These are phyloP conservation scores for Tillandsia fasciculata DNA, from an alignment of 176 grass and related monocot genomes.

Conservation along the genomic window DNA sequence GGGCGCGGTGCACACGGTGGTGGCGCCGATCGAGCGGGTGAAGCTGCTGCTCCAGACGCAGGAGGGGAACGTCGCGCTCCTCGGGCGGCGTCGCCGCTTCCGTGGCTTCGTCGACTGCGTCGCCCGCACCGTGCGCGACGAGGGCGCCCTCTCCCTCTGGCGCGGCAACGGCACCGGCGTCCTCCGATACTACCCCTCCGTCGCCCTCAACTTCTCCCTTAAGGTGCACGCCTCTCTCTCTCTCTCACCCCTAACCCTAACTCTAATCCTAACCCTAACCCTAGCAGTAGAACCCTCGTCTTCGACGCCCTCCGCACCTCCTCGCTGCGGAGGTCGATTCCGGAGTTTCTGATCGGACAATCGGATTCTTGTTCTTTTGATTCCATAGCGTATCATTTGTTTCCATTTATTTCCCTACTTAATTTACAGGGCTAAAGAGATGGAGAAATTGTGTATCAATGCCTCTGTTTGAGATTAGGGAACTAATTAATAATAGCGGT, in stretches of 20 bases:
- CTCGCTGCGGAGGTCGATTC: too few species aligned
- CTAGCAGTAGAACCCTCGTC: too few species aligned
- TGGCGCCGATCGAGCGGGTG: constrained; percentile 93
- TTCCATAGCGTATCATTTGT: too few species aligned
- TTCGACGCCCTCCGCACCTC: too few species aligned
- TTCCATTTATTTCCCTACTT: too few species aligned
- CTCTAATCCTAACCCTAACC: too few species aligned
- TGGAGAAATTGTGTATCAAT: too few species aligned
- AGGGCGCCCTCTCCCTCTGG: constrained; percentile 86
- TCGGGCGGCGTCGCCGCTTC: constrained; percentile 52
- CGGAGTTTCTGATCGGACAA: too few species aligned
- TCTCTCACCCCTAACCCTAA: neutral
- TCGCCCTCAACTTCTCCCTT: constrained; percentile 99
- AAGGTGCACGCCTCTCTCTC: constrained; percentile 39
- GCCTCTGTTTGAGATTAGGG: too few species aligned
- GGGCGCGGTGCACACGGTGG: constrained; percentile 87
- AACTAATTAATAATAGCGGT: too few species aligned
- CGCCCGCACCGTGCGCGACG: constrained; percentile 72
- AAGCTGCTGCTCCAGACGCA: constrained; percentile 99
- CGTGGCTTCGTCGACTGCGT: constrained; percentile 82
- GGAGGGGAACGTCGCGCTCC: constrained; percentile 90
- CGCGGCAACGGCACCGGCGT: constrained; percentile 89
- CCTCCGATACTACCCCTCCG: constrained; percentile 97
- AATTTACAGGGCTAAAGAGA: too few species aligned
- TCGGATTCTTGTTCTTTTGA: too few species aligned